Evolutionary conservation across 805 yeast species (phyloP).

Genomic region (Soucietia sequanensis): DNA sequence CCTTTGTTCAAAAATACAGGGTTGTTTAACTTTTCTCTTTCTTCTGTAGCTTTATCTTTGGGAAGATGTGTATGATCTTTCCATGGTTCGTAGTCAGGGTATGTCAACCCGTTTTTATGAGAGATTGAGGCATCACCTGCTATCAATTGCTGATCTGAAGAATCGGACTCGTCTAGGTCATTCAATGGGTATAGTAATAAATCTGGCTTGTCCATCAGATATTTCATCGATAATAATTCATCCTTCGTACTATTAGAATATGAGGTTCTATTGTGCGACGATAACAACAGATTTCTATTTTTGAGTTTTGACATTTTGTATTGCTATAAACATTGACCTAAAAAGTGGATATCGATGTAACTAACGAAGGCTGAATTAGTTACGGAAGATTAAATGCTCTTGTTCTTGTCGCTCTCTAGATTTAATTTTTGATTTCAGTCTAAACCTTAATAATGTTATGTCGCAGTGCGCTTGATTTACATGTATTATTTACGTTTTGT

Average conservation of each 20-base stretch:
- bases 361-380: no score
- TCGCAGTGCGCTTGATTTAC: no score
- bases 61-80: slow-evolving; percentile 43
- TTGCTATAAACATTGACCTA: no score
- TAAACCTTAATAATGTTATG: no score
- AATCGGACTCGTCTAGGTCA: slow-evolving; percentile 11
- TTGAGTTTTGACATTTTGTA: slow-evolving; percentile 25
- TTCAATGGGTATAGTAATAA: slow-evolving; percentile 34
- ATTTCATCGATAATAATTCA: slow-evolving; percentile 35
- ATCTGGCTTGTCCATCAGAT: slow-evolving; percentile 33
- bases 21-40: slow-evolving; percentile 52
- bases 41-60: slow-evolving; percentile 31
- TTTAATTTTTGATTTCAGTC: no score
- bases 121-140: slow-evolving; percentile 1
- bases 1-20: slow-evolving; percentile 64
- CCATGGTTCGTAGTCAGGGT: slow-evolving; percentile 79
- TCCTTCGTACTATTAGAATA: slow-evolving; percentile 24
- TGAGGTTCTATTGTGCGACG: slow-evolving; percentile 19
- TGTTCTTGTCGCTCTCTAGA: no score
- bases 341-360: no score
- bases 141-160: not conserved
- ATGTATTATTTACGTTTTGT: no score
- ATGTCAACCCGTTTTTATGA: slow-evolving; percentile 25
- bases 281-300: slow-evolving; percentile 26
- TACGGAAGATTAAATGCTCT: no score